Percentiles rank a stretch among this genome's conserved stretches.
Conservation (phyloP, 495 filamentous ascomycete genomes). For the Daldinia childiae region DNA sequence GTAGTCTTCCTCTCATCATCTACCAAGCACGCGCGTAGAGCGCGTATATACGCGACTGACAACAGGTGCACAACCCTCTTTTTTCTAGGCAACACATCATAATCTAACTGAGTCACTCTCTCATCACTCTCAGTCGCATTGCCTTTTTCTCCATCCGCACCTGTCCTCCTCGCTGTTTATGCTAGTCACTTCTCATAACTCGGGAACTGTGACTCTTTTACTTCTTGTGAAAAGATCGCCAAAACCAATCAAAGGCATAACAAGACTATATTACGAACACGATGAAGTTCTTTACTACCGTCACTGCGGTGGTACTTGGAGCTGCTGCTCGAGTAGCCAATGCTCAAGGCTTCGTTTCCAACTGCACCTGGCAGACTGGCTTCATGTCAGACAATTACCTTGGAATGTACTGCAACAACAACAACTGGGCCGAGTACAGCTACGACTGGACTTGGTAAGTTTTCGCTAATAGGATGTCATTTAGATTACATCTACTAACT, state of each 20-base stretch:
- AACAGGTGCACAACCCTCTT: neutral
- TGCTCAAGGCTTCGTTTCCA: conserved; percentile 39
- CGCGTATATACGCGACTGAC: neutral
- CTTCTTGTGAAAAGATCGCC: neutral
- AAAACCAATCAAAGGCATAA: neutral
- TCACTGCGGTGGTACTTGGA: conserved; percentile 16
- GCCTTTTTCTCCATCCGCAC: neutral
- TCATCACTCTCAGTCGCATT: neutral
- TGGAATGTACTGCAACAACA: conserved; percentile 48
- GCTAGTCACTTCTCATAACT: neutral
- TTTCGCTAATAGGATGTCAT: too few relatives aligned
- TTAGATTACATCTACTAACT: conserved; percentile 18
- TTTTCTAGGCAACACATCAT: neutral
- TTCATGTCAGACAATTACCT: conserved; percentile 39
- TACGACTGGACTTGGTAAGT: conserved; percentile 50
- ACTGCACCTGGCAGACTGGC: conserved; percentile 46
- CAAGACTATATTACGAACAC: neutral
- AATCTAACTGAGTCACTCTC: neutral
- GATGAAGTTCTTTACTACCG: conserved; percentile 5
- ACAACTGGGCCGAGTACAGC: conserved; percentile 40
- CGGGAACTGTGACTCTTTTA: neutral
- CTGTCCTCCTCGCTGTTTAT: neutral
- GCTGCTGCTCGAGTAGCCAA: conserved; percentile 7
- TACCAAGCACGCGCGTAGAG: neutral
- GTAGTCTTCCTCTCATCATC: neutral